Percentiles rank a stretch among this genome's conserved stretches.
Evolutionary conservation across 495 filamentous ascomycete genomes (phyloP).

Genomic region (Platismatia glauca): DNA sequence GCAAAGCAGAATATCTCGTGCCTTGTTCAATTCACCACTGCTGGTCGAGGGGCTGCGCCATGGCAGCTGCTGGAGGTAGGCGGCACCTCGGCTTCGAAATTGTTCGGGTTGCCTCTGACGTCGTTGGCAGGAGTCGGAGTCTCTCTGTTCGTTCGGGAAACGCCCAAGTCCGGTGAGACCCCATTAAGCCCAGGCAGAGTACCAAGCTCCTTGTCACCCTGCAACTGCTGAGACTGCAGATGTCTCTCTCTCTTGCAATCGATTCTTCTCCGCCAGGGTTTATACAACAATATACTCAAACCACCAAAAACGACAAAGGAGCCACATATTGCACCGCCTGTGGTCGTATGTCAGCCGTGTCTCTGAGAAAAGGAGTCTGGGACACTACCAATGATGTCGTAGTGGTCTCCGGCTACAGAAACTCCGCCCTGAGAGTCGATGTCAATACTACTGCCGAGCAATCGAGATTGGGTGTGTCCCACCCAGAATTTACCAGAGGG

Average conservation of each 20-base stretch:
- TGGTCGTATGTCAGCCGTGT: conserved; percentile 19
- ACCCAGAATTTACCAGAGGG: conserved; percentile 71
- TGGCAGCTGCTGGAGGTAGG: not conserved
- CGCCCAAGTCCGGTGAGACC: not conserved
- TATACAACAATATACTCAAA: conserved; percentile 61
- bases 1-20: not conserved
- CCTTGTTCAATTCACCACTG: not conserved
- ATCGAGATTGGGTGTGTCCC: not conserved
- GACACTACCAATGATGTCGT: conserved; percentile 64
- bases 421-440: conserved; percentile 50
- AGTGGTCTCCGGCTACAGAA: conserved; percentile 62
- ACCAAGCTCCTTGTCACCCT: not conserved
- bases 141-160: not conserved
- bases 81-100: not conserved
- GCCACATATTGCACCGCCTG: conserved; percentile 63
- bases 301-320: conserved; percentile 70
- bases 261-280: conserved; percentile 63
- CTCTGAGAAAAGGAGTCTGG: not conserved
- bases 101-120: not conserved
- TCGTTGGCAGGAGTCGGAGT: not conserved
- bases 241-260: conserved; percentile 30
- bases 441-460: not conserved
- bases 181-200: not conserved
- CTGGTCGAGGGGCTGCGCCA: not conserved
- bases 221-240: conserved; percentile 5